phyloP scores from a whole-genome alignment of 2,329 filamentous ascomycete genomes.

The Ophiosphaerella narmari region DNA sequence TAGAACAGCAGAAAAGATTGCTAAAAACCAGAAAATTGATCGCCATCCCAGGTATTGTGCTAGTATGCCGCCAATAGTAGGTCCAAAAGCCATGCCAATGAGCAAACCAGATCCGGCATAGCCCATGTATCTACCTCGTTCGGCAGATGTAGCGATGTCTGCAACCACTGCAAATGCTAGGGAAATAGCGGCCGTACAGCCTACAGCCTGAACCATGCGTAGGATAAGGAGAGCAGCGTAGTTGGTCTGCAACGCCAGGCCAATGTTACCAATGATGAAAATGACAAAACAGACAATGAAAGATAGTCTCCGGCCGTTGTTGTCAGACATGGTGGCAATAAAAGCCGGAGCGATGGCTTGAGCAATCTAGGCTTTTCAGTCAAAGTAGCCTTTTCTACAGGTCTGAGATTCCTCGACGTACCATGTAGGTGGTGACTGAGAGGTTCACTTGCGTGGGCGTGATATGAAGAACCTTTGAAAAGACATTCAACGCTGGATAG shows the following conservation, averaged over 20 bases:
- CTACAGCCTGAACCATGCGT: slow-evolving; percentile 46
- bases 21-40: slow-evolving; percentile 49
- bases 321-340: slow-evolving; percentile 58
- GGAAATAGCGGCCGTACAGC: slow-evolving; percentile 52
- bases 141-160: slow-evolving; percentile 70
- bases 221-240: slow-evolving; percentile 43
- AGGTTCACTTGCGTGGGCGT: slow-evolving; percentile 54
- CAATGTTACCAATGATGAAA: slow-evolving; percentile 44
- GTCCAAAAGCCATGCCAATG: slow-evolving; percentile 39
- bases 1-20: slow-evolving; percentile 47
- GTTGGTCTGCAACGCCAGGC: slow-evolving; percentile 44
- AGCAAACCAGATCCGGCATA: slow-evolving; percentile 60
- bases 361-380: slow-evolving; percentile 30
- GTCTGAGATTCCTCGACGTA: slow-evolving; percentile 8
- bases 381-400: neutral
- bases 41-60: slow-evolving; percentile 44
- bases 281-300: slow-evolving; percentile 53
- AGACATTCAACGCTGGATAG: slow-evolving; percentile 42
- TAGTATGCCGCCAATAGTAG: slow-evolving; percentile 41
- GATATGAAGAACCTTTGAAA: slow-evolving; percentile 47
- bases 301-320: slow-evolving; percentile 56
- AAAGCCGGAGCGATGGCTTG: slow-evolving; percentile 61
- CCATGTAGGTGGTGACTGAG: slow-evolving; percentile 58
- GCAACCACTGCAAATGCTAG: slow-evolving; percentile 73
- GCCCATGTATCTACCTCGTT: slow-evolving; percentile 75